Base-by-base conservation (phyloP, 257 asterid species). In the Fraxinus excelsior region DNA sequence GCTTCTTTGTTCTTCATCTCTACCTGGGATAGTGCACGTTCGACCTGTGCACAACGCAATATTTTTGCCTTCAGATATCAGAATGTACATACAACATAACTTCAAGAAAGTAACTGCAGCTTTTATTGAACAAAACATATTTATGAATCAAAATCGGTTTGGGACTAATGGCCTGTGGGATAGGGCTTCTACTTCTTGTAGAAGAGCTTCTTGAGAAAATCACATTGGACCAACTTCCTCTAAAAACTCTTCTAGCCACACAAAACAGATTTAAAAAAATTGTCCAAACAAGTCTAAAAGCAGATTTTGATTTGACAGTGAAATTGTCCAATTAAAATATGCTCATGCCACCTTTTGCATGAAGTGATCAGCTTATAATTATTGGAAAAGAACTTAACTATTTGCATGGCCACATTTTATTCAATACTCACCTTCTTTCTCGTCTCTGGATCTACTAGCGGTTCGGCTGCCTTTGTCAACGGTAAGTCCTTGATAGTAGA, bases 1-100 rank as follows among this genome's bases (percentile, higher is more conserved):
- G 97, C 80, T 84, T 91, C 99, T 83, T 93, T 96, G 82, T 80
- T 87, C 86, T 96, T 93, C 98, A 96, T 88, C 86, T 90, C 96
- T 10, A 88, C 87, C 1, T 82, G 87, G 25, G 95, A 82, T 69
- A 93, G 44, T 2, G 95, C 97, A 2, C 90, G 87, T 65, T 90
- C 92, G 12, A 96, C 99, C 97, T 94, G 80, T 71, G 34, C 42
- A 38, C 46, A 38, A 44, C 72, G 4, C 32, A 65, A 56, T 10
- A 53, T 26, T 56, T 26, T 67, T 32, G 64, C 38, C 49, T 62
- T 72, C 72, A 80, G 26, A 26, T 62, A 25, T 26, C 19, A 62
- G 10, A 58, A n/a, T 62, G n/a, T 26, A 62, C 9, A 23, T 11
- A 23, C 25, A 0, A 60, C 2, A 12, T 4, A 18, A 60, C 18